phyloP scores from a whole-genome alignment of 2,329 filamentous ascomycete species.

The Magnaporthales sp. region DNA sequence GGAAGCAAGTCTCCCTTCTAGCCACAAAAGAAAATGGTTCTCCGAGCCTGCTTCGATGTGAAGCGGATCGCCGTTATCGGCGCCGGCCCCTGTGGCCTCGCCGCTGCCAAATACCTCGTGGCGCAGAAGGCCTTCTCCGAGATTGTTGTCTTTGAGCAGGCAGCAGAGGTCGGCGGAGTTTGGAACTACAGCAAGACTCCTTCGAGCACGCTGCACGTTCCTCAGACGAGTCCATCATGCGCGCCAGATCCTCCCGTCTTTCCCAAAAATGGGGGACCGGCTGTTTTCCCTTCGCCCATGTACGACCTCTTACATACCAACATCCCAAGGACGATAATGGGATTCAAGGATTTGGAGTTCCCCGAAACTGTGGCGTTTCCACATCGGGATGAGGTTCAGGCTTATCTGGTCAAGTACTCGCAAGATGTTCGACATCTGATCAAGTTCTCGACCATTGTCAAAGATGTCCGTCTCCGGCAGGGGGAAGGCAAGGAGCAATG shows the following conservation, averaged over 20 bases:
- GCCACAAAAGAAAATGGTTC: conserved; percentile 2
- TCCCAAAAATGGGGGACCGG: conserved; percentile 25
- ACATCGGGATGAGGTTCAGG: conserved; percentile 56
- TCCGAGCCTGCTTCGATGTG: conserved; percentile 33
- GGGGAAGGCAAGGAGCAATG: conserved; percentile 40
- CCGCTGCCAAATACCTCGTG: conserved; percentile 70
- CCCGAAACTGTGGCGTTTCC: conserved; percentile 62
- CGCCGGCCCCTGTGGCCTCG: conserved; percentile 71
- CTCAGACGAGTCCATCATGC: conserved; percentile 58
- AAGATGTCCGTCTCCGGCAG: conserved; percentile 40
- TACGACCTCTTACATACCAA: conserved; percentile 82
- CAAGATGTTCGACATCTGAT: conserved; percentile 59
- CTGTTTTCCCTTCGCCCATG: conserved; percentile 71
- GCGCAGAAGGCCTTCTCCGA: conserved; percentile 59
- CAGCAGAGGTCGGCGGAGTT: conserved; percentile 66
- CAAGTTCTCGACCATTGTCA: conserved; percentile 61
- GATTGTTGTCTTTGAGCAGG: conserved; percentile 77
- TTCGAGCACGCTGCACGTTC: conserved; percentile 43
- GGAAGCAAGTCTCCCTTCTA: neutral
- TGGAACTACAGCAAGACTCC: conserved; percentile 67
- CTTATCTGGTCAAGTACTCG: conserved; percentile 68
- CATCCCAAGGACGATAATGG: conserved; percentile 75
- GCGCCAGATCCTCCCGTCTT: conserved; percentile 56
- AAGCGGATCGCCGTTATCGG: conserved; percentile 69
- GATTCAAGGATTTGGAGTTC: conserved; percentile 64